Evolutionary conservation across 345 rosid species (phyloP).

Genomic region (Eucalyptus brandiana): DNA sequence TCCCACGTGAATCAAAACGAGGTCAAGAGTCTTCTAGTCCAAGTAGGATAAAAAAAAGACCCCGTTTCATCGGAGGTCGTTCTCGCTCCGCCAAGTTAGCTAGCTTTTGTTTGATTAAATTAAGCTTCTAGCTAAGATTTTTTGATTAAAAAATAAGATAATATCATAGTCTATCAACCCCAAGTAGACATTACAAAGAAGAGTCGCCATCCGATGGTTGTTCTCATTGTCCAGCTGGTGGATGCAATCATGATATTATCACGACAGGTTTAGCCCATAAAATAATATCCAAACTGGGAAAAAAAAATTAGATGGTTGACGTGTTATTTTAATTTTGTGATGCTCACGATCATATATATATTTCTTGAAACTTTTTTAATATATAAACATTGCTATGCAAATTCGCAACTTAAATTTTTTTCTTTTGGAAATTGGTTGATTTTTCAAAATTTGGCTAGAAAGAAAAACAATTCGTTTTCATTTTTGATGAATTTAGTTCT

Average conservation of each 20-base stretch:
- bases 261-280: not conserved
- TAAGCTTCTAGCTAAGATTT: not conserved
- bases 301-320: not conserved
- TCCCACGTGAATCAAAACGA: not conserved
- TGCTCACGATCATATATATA: not conserved
- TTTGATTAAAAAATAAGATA: not conserved
- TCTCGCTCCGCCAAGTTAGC: not conserved
- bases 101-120: not conserved
- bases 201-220: not conserved
- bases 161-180: not conserved
- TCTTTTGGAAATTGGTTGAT: not conserved
- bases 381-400: not conserved
- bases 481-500: not conserved
- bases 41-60: not conserved
- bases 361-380: not conserved
- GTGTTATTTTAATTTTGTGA: not conserved
- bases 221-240: not conserved
- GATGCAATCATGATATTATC: not conserved
- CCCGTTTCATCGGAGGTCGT: not conserved
- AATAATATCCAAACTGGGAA: not conserved
- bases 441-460: not conserved
- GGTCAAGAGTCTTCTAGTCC: not conserved
- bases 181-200: not conserved
- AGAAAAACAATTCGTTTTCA: not conserved
- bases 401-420: not conserved